Conservation (phyloP, 257 asterid genomes). For the Gentiana straminea region DNA sequence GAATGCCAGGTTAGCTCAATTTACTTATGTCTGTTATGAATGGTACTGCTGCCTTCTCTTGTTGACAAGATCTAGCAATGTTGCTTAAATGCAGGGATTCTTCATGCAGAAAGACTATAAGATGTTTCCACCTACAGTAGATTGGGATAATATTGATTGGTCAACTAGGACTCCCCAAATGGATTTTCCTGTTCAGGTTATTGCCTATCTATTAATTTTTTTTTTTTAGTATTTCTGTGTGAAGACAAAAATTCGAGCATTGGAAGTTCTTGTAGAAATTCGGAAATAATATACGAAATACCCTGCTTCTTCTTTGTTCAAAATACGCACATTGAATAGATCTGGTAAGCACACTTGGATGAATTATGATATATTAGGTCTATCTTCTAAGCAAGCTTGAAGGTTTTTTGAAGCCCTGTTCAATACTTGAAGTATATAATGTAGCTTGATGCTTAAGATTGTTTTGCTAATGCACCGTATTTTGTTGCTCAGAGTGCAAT, state of each 20-base stretch:
- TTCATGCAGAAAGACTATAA: conserved; percentile 95
- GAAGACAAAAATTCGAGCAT: too few relatives aligned
- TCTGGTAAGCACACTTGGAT: too few relatives aligned
- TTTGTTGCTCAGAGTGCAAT: conserved; percentile 74
- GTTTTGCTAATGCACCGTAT: conserved; percentile 1
- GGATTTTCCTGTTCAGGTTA: conserved; percentile 96
- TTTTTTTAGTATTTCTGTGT: not conserved
- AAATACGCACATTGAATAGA: not conserved
- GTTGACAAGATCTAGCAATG: not conserved
- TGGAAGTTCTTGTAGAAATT: not conserved
- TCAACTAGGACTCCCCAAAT: conserved; percentile 81
- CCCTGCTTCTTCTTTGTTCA: not conserved
- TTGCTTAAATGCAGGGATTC: conserved; percentile 60
- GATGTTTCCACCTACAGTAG: conserved; percentile 95
- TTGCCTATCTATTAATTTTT: not conserved
- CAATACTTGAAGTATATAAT: not conserved
- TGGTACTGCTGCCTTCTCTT: conserved; percentile 7
- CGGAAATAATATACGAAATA: not conserved
- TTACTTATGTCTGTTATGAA: conserved; percentile 5
- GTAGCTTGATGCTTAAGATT: not conserved
- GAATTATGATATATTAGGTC: too few relatives aligned
- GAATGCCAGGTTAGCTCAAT: conserved; percentile 67
- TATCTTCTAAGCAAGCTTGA: not conserved
- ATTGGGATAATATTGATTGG: conserved; percentile 96
- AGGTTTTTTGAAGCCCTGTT: not conserved